Conservation (phyloP, 768 basidiomycete species). For the Pleurotus salmoneostramineus region DNA sequence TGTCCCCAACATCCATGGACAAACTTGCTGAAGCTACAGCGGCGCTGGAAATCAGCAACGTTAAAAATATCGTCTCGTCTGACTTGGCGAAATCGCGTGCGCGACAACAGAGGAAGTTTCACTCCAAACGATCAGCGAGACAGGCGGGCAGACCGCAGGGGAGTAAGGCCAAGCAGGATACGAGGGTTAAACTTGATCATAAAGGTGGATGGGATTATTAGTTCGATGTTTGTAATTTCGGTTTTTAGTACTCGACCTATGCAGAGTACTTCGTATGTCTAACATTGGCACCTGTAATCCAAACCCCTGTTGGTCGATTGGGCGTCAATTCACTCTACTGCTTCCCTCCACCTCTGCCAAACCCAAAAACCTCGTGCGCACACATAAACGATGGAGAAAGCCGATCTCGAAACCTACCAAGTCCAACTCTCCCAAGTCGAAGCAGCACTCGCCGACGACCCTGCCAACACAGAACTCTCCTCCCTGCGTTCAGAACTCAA, state of each 20-base stretch:
- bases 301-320: not conserved
- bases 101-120: conserved; percentile 70
- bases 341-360: not conserved
- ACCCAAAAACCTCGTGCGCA: not conserved
- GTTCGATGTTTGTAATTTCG: not conserved
- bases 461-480: conserved; percentile 67
- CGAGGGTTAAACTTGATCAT: conserved; percentile 54
- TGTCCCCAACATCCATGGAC: conserved; percentile 34
- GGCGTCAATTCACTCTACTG: not conserved
- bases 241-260: too few species aligned
- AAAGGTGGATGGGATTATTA: conserved; percentile 57
- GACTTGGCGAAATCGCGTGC: conserved; percentile 58
- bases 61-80: conserved; percentile 58
- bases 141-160: conserved; percentile 69
- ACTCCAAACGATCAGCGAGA: conserved; percentile 65
- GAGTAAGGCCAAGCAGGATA: conserved; percentile 83
- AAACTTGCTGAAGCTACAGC: conserved; percentile 36
- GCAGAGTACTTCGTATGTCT: too few species aligned
- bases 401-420: conserved; percentile 87
- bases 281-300: not conserved
- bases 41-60: conserved; percentile 35
- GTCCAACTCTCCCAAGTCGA: conserved; percentile 89
- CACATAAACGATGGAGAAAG: conserved; percentile 44
- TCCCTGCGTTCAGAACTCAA: conserved; percentile 74
- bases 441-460: conserved; percentile 70